A percentile compares a stretch with the other conserved stretches of the same genome.
Evolutionary conservation across 805 yeast species (phyloP).

Genomic region (Ogataea methanolica): DNA sequence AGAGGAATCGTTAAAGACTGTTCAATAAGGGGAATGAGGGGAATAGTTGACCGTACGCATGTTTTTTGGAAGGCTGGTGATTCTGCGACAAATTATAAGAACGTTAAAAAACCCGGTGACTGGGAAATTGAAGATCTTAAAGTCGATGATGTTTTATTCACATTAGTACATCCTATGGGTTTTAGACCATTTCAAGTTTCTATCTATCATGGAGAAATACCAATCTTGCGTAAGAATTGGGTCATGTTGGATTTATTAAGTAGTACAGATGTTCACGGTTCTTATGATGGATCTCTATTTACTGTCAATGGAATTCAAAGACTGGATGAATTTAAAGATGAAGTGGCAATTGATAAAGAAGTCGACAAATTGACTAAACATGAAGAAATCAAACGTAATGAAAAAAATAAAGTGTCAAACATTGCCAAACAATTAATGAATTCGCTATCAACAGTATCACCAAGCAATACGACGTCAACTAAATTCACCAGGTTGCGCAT

Average conservation of each 20-base stretch:
- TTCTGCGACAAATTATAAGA: slow-evolving; percentile 76
- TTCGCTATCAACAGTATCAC: slow-evolving; percentile 32
- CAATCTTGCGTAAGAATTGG: slow-evolving; percentile 87
- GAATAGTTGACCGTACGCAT: slow-evolving; percentile 87
- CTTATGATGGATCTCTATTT: slow-evolving; percentile 89
- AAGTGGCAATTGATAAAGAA: slow-evolving; percentile 21
- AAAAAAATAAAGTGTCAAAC: background rate
- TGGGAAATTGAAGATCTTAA: slow-evolving; percentile 83
- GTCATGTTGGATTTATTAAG: slow-evolving; percentile 80
- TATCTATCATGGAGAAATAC: slow-evolving; percentile 79
- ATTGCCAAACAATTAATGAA: slow-evolving; percentile 8
- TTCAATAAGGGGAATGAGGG: slow-evolving; percentile 80
- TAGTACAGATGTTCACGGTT: slow-evolving; percentile 82
- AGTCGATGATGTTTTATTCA: slow-evolving; percentile 81
- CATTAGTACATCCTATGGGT: slow-evolving; percentile 73
- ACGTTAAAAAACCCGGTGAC: slow-evolving; percentile 77
- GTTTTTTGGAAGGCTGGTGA: slow-evolving; percentile 79
- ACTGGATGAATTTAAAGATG: slow-evolving; percentile 41
- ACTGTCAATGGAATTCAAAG: slow-evolving; percentile 80
- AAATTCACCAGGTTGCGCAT: slow-evolving; percentile 75
- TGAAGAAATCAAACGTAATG: background rate
- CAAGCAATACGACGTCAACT: slow-evolving; percentile 8
- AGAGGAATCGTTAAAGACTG: slow-evolving; percentile 79
- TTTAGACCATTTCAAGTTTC: slow-evolving; percentile 85
- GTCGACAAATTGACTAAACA: slow-evolving; percentile 14